Evolutionary conservation across 2,329 filamentous ascomycete genomes (phyloP).

Genomic region (Verticillium klebahnii): DNA sequence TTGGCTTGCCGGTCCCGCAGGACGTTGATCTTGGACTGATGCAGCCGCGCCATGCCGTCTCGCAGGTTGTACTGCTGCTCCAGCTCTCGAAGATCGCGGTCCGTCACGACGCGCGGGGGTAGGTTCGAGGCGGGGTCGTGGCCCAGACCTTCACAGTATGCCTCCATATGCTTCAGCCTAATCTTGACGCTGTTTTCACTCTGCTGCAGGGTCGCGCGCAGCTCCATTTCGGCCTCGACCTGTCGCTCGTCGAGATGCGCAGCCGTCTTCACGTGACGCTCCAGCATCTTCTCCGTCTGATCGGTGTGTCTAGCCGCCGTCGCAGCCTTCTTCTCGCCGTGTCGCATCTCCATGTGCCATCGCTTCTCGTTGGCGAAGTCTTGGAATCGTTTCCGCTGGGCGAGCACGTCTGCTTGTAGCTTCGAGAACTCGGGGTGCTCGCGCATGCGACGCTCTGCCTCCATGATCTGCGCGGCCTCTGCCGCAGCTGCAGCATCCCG

Average conservation of each 20-base stretch:
- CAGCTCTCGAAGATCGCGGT: constrained; percentile 53
- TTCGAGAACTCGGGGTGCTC: constrained; percentile 37
- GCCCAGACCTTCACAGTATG: constrained; percentile 54
- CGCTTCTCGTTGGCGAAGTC: constrained; percentile 43
- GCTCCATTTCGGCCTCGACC: constrained; percentile 58
- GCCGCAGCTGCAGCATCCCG: constrained; percentile 37
- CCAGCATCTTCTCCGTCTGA: constrained; percentile 46
- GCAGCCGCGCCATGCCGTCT: constrained; percentile 54
- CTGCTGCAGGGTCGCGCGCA: constrained; percentile 49
- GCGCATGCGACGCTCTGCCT: constrained; percentile 41
- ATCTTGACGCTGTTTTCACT: constrained; percentile 52
- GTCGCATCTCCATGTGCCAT: constrained; percentile 45
- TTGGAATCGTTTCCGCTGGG: constrained; percentile 49
- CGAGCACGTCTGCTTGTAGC: constrained; percentile 39
- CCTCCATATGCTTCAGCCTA: constrained; percentile 61
- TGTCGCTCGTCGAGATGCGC: constrained; percentile 57
- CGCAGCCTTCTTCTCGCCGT: constrained; percentile 41
- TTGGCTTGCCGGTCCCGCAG: constrained; percentile 61
- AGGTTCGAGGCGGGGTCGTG: constrained; percentile 31
- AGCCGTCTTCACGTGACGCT: constrained; percentile 48
- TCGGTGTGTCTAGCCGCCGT: constrained; percentile 43
- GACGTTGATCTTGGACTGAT: constrained; percentile 59
- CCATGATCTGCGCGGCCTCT: constrained; percentile 34
- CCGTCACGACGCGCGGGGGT: constrained; percentile 51
- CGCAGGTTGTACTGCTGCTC: constrained; percentile 57